phyloP scores from a whole-genome alignment of 2,329 filamentous ascomycete species.

The Zymoseptoria brevis region DNA sequence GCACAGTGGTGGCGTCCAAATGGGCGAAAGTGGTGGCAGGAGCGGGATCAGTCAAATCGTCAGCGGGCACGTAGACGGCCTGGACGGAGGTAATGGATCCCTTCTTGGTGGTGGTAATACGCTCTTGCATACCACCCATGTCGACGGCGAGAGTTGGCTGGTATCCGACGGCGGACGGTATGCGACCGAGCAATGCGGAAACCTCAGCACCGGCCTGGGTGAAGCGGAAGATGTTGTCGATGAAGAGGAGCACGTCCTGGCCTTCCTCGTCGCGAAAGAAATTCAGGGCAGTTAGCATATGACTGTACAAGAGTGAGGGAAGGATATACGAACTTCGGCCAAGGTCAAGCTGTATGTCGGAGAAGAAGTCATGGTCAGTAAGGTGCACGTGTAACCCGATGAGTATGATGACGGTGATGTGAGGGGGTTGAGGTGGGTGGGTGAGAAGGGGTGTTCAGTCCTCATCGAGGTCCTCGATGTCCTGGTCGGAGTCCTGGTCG shows the following conservation, averaged over 20 bases:
- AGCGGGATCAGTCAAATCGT: constrained; percentile 99
- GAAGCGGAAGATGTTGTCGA: constrained; percentile 99
- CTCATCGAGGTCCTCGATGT: too few relatives aligned
- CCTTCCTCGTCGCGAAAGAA: too few relatives aligned
- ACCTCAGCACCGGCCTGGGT: constrained; percentile 99
- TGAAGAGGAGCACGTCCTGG: constrained; percentile 99
- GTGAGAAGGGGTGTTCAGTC: too few relatives aligned
- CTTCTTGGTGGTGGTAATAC: constrained; percentile 99
- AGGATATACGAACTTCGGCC: too few relatives aligned
- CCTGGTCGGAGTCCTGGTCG: too few relatives aligned
- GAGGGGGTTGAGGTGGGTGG: too few relatives aligned
- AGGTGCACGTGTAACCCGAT: too few relatives aligned
- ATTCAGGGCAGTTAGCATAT: too few relatives aligned
- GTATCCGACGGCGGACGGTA: constrained; percentile 99
- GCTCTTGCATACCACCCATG: constrained; percentile 99
- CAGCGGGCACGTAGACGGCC: constrained; percentile 99
- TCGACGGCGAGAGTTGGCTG: constrained; percentile 96
- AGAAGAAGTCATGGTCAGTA: too few relatives aligned
- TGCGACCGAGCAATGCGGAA: constrained; percentile 98
- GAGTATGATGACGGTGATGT: too few relatives aligned
- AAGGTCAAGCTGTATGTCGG: too few relatives aligned
- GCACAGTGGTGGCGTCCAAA: constrained; percentile 99
- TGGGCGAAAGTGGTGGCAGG: constrained; percentile 99
- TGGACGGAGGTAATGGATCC: constrained; percentile 99
- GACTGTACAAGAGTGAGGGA: too few relatives aligned